Percentiles rank a stretch among this genome's conserved stretches.
Conservation (phyloP, 192 early-diverging fungal species). For the Backusella luteola region DNA sequence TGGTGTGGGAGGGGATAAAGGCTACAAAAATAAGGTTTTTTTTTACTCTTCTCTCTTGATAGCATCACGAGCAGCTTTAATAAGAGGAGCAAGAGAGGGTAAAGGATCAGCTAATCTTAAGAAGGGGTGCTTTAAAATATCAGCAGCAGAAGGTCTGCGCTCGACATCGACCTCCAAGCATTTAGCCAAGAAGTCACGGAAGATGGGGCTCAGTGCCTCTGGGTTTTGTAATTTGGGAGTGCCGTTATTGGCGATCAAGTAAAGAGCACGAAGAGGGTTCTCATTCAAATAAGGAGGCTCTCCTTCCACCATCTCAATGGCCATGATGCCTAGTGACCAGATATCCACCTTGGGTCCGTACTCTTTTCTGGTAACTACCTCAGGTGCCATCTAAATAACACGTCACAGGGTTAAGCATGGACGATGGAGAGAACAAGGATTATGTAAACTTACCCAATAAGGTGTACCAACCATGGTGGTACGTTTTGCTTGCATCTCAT, state of each 20-base stretch:
- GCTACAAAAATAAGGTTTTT: neutral
- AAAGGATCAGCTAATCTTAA: conserved; percentile 55
- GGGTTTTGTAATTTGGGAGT: conserved; percentile 71
- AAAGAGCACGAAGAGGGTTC: conserved; percentile 65
- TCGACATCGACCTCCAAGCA: conserved; percentile 62
- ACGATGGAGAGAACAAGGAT: neutral
- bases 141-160: conserved; percentile 52
- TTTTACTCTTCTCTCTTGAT: conserved; percentile 27
- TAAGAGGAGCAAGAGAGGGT: conserved; percentile 54
- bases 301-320: conserved; percentile 79
- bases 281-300: conserved; percentile 74
- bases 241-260: conserved; percentile 79
- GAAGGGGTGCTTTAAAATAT: conserved; percentile 62
- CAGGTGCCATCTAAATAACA: conserved; percentile 69
- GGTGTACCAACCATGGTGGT: conserved; percentile 81
- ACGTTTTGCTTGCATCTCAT: conserved; percentile 69
- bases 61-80: conserved; percentile 48
- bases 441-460: conserved; percentile 59
- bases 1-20: neutral
- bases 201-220: conserved; percentile 46
- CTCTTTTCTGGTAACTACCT: conserved; percentile 83
- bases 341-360: conserved; percentile 75
- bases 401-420: neutral
- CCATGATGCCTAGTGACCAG: conserved; percentile 77
- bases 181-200: conserved; percentile 57